Conservation (phyloP, 306 rosid genomes). For the Cicer arietinum region DNA sequence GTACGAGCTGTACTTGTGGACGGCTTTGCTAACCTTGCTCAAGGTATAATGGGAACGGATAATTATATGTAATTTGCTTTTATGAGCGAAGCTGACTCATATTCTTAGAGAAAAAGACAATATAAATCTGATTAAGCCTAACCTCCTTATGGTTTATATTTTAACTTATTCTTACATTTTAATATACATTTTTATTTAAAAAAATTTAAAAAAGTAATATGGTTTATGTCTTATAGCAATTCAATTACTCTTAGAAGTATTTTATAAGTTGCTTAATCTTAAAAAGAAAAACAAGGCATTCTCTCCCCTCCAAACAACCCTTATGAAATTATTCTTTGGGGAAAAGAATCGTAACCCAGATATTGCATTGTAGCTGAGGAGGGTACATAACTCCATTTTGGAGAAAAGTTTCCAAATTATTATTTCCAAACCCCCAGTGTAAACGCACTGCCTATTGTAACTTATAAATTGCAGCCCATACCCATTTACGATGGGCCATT, state of each 20-base stretch:
- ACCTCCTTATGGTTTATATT: no score
- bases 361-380: background rate
- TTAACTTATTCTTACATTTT: no score
- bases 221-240: no score
- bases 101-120: background rate
- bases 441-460: no score
- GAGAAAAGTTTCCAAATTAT: background rate
- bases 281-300: no score
- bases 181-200: no score
- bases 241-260: no score
- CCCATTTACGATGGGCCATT: background rate
- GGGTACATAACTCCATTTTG: background rate
- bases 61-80: background rate
- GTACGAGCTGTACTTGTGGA: background rate
- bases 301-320: background rate
- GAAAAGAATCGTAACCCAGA: background rate
- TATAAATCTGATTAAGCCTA: background rate
- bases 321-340: background rate
- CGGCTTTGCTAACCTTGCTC: background rate
- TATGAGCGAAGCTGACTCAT: background rate
- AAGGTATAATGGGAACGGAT: conserved; percentile 7
- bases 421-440: no score
- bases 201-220: no score
- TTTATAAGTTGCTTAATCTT: no score
- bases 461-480: background rate